phyloP scores from a whole-genome alignment of 2,329 filamentous ascomycete species.

The Leptographium procerum region DNA sequence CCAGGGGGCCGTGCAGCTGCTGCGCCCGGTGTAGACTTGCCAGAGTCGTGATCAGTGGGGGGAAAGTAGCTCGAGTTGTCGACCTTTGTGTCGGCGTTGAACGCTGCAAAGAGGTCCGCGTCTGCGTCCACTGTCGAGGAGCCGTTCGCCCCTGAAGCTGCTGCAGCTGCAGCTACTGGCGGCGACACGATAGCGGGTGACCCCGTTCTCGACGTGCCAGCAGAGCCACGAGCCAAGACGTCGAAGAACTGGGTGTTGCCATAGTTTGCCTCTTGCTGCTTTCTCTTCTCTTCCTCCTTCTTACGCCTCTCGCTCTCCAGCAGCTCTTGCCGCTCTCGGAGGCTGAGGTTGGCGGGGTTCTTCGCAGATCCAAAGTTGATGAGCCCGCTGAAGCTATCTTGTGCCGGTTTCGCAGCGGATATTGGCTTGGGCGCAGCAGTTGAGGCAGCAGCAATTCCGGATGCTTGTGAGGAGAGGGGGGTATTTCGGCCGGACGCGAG shows the following conservation, averaged over 20 bases:
- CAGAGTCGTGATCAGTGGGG: constrained; percentile 31
- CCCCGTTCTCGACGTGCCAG: constrained; percentile 34
- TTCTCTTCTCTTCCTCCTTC: constrained; percentile 64
- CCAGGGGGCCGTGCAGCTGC: constrained; percentile 23
- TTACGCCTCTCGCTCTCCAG: constrained; percentile 53
- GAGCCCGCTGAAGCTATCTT: constrained; percentile 70
- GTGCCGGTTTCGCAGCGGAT: constrained; percentile 35
- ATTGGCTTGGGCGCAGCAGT: constrained; percentile 23
- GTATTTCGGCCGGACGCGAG: constrained; percentile 44
- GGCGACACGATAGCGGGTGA: constrained; percentile 24
- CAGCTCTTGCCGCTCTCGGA: constrained; percentile 67
- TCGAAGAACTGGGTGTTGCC: constrained; percentile 70
- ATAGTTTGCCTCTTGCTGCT: constrained; percentile 64
- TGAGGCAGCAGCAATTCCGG: constrained; percentile 27
- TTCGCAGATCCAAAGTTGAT: constrained; percentile 49
- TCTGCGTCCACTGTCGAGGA: constrained; percentile 31
- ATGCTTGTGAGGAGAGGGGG: constrained; percentile 39
- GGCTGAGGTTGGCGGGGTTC: constrained; percentile 56
- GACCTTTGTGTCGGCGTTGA: constrained; percentile 54
- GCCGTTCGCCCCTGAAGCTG: constrained; percentile 15
- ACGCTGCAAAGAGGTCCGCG: constrained; percentile 56
- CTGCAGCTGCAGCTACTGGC: no score
- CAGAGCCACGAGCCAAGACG: constrained; percentile 44
- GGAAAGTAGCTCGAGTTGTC: constrained; percentile 56
- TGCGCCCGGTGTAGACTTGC: constrained; percentile 36